Evolutionary conservation across 148 eudicot species (phyloP).

Genomic region (Rhododendron molle): DNA sequence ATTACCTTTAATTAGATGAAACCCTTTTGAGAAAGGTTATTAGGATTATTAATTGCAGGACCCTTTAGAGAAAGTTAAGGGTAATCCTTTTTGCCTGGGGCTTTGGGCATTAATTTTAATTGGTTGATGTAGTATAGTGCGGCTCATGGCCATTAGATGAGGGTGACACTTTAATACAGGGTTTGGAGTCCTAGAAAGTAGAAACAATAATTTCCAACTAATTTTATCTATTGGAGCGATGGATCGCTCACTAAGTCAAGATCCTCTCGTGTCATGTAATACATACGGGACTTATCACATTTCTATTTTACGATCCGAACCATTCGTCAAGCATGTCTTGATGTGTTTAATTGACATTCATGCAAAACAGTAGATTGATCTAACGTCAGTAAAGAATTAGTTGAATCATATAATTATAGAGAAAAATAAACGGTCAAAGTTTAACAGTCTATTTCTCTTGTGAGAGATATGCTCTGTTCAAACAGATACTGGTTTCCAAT

Average conservation of each 20-base stretch:
- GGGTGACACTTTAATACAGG: not conserved
- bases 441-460: not conserved
- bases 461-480: too few species aligned
- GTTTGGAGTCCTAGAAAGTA: conserved; percentile 3
- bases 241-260: not conserved
- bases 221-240: not conserved
- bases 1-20: not conserved
- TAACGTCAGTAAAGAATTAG: not conserved
- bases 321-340: not conserved
- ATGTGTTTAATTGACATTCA: not conserved
- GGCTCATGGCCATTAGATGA: not conserved
- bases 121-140: not conserved
- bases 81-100: not conserved
- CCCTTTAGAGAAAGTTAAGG: not conserved
- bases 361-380: not conserved
- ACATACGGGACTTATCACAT: too few species aligned
- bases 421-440: too few species aligned
- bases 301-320: too few species aligned
- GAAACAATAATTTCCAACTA: not conserved
- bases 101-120: not conserved
- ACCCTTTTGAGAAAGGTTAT: conserved; percentile 11
- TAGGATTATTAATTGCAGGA: not conserved
- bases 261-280: not conserved
- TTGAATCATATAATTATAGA: too few species aligned
- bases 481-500: not conserved